Percentiles rank a stretch among this genome's conserved stretches.
These are phyloP conservation scores for Sarocladiaceae sp. DNA, from an alignment of 2,329 filamentous ascomycete genomes.

Conservation along the genomic window DNA sequence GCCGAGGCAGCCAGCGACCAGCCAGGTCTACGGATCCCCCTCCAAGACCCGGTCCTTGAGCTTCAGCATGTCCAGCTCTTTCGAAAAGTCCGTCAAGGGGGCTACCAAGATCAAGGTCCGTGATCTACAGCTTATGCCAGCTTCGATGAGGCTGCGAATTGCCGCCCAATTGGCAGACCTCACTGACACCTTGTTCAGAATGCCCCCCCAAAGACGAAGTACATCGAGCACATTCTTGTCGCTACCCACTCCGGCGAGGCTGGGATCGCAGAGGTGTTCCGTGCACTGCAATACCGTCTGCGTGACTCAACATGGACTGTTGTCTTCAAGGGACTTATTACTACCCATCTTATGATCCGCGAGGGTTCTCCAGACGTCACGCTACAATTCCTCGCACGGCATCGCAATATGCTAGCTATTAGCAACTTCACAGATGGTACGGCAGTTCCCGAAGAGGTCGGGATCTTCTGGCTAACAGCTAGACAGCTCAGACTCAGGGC, in stretches of 20 bases:
- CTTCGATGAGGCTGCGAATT: neutral
- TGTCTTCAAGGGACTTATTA: slow-evolving; percentile 95
- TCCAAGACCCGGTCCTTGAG: slow-evolving; percentile 12
- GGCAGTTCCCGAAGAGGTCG: slow-evolving; percentile 24
- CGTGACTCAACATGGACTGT: slow-evolving; percentile 99
- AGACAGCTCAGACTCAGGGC: slow-evolving; percentile 81
- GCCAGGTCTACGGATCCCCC: slow-evolving; percentile 6
- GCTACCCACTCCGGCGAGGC: slow-evolving; percentile 93
- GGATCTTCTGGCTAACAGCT: neutral
- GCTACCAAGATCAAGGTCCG: slow-evolving; percentile 92
- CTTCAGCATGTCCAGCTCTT: slow-evolving; percentile 68
- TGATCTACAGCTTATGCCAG: neutral
- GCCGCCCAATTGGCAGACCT: slow-evolving; percentile 10
- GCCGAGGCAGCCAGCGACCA: slow-evolving; percentile 4
- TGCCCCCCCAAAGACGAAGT: slow-evolving; percentile 96
- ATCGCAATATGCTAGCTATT: slow-evolving; percentile 77
- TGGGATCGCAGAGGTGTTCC: slow-evolving; percentile 92
- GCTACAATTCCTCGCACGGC: slow-evolving; percentile 53
- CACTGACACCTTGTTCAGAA: slow-evolving; percentile 46
- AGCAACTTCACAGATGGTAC: slow-evolving; percentile 88
- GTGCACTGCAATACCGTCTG: slow-evolving; percentile 79
- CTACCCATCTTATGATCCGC: slow-evolving; percentile 93
- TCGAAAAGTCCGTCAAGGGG: slow-evolving; percentile 99
- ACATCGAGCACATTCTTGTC: slow-evolving; percentile 95
- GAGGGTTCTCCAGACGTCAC: slow-evolving; percentile 89